phyloP scores from a whole-genome alignment of 2,329 filamentous ascomycete genomes.

The Aaosphaeria pasadenensis region DNA sequence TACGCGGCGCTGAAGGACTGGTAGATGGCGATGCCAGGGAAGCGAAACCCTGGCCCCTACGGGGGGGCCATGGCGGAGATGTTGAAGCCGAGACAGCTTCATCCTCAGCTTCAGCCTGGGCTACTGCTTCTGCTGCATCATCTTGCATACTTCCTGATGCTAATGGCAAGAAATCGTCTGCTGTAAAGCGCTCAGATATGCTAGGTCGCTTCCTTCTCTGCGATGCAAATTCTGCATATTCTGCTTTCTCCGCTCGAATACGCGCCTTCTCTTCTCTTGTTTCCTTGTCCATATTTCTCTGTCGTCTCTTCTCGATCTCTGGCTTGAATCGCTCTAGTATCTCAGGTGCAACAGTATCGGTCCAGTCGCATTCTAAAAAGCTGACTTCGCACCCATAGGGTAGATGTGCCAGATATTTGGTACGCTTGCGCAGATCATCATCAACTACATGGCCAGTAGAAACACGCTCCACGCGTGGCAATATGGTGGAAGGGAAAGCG shows the following conservation, averaged over 20 bases:
- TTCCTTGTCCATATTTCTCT: conserved; percentile 78
- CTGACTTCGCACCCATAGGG: conserved; percentile 88
- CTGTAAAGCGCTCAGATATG: conserved; percentile 52
- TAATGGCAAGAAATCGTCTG: conserved; percentile 44
- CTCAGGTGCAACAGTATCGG: conserved; percentile 75
- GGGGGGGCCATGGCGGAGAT: conserved; percentile 51
- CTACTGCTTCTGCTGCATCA: conserved; percentile 1
- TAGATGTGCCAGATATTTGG: conserved; percentile 83
- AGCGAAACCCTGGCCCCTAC: conserved; percentile 58
- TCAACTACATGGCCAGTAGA: conserved; percentile 86
- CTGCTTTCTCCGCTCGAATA: conserved; percentile 74
- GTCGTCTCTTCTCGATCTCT: conserved; percentile 74
- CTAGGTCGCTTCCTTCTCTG: conserved; percentile 59
- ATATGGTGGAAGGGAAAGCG: conserved; percentile 77
- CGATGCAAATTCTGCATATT: conserved; percentile 68
- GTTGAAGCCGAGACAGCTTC: conserved; percentile 35
- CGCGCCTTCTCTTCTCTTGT: conserved; percentile 83
- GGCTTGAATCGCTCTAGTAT: conserved; percentile 71
- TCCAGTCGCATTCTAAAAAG: conserved; percentile 94
- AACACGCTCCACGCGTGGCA: conserved; percentile 85
- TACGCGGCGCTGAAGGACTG: conserved; percentile 71
- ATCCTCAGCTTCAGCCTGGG: conserved; percentile 20
- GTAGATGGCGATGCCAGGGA: conserved; percentile 75
- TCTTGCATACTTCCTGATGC: conserved; percentile 14
- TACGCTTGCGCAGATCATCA: conserved; percentile 75